Evolutionary conservation across 2,329 filamentous ascomycete species (phyloP), one percentile per base, ranked within the genome.

Genomic region (Elsinoe ampelina): DNA sequence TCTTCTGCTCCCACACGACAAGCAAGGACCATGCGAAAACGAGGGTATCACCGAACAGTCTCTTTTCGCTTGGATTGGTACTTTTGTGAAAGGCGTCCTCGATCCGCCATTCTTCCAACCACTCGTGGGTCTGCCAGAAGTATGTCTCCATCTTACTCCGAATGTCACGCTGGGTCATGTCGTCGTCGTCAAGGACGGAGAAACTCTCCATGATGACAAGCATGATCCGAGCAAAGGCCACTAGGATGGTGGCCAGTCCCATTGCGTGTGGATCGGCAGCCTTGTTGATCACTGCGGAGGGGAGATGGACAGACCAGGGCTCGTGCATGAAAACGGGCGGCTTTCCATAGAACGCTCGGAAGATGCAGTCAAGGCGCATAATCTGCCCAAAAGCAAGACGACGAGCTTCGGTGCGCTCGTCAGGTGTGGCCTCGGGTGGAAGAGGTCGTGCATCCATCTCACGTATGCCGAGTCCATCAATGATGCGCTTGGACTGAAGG

Each of bases 91-190:
- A 56, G 5, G 54, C 39, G 19, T 56, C 54, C 12, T 56, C 54
- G n/a, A 56, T 47, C 13, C 41, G 54, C 54, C 54, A 56, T n/a
- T 56, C 54, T 17, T 45, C 54, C 41, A 56, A 10, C 39, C 39
- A 45, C n/a, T 26, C 36, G 8, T 45, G 54, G 10, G 41, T 41
- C 19, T 56, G 54, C 54, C 41, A 38, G 15, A 56, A 38, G 13
- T 42, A 42, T 12, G 22, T 48, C 41, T 56, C 54, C 54, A 56
- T 19, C n/a, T 39, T 56, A 13, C 20, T 30, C 13, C 54, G 39
- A 3, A 45, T 45, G n/a, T 56, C 54, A 11, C 54, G 38, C 12
- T 56, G 54, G 17, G 34, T 32, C 42, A 45, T 56, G 39, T 56
- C 41, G 11, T 48, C 54, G 32, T 56, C 54, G 17, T 56, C 54